Conservation (phyloP, 2,329 filamentous ascomycete species). For the Neonectria neomacrospora region DNA sequence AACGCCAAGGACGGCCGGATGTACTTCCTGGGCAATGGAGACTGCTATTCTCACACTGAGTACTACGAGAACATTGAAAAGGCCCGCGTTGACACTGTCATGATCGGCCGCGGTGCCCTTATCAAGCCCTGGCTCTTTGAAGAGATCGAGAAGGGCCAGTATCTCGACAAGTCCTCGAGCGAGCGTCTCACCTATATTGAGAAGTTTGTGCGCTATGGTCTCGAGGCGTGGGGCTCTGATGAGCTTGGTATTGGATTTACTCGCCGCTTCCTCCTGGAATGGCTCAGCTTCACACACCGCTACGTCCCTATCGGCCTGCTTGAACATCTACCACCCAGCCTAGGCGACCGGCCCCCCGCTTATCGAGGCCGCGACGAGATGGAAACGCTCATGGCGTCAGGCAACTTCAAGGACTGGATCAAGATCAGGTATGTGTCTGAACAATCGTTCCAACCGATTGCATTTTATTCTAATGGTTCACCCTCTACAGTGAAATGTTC, state of each 20-base stretch:
- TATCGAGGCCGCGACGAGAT: constrained; percentile 88
- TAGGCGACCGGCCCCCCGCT: constrained; percentile 89
- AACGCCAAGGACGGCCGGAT: constrained; percentile 74
- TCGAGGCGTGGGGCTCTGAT: constrained; percentile 96
- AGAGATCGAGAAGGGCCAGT: constrained; percentile 91
- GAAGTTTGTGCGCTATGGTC: constrained; percentile 88
- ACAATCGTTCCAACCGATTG: neutral
- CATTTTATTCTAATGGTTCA: constrained; percentile 25
- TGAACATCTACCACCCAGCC: constrained; percentile 85
- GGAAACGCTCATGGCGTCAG: constrained; percentile 91
- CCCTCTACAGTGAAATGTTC: constrained; percentile 86
- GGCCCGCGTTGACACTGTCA: constrained; percentile 88
- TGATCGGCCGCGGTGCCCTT: constrained; percentile 95
- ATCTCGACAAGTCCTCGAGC: constrained; percentile 91
- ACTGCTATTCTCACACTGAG: constrained; percentile 92
- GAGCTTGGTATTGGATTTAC: constrained; percentile 94
- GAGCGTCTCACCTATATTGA: constrained; percentile 89
- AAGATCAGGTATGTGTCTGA: constrained; percentile 83
- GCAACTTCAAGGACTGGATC: constrained; percentile 97
- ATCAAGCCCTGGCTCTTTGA: constrained; percentile 99
- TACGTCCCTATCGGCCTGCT: constrained; percentile 92
- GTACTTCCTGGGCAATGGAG: constrained; percentile 96
- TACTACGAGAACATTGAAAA: constrained; percentile 83
- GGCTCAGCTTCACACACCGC: constrained; percentile 91
- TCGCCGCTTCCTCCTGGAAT: constrained; percentile 91